These are phyloP conservation scores for Triticum turgidum DNA, from an alignment of 176 grass and related monocot genomes.

Conservation along the genomic window DNA sequence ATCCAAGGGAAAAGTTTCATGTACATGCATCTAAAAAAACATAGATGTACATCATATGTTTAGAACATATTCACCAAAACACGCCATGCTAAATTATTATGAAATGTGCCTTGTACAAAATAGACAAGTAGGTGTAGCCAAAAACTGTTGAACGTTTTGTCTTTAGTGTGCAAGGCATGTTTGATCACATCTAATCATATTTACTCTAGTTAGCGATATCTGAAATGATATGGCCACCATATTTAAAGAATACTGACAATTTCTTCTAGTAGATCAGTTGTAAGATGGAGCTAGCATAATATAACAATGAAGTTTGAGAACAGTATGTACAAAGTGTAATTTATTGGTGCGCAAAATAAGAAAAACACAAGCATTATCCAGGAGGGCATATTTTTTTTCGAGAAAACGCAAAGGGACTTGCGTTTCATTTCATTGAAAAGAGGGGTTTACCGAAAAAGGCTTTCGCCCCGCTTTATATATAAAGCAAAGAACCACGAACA, in stretches of 20 bases:
- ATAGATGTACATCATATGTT: not conserved
- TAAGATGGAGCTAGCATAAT: not conserved
- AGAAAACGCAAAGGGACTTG: too few species aligned
- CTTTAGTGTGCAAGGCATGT: not conserved
- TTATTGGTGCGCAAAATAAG: not conserved
- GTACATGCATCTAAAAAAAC: not conserved
- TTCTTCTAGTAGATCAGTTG: not conserved
- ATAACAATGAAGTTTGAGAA: not conserved
- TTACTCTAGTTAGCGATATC: not conserved
- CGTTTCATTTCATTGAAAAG: too few species aligned
- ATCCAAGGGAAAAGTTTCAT: not conserved
- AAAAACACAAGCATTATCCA: slow-evolving; percentile 11
- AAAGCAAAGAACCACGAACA: too few species aligned
- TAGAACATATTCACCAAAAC: not conserved
- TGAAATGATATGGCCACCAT: slow-evolving; percentile 1
- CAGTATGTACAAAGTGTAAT: not conserved
- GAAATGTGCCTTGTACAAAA: too few species aligned
- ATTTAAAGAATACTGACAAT: slow-evolving; percentile 13
- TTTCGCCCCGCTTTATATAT: too few species aligned
- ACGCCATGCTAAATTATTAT: too few species aligned
- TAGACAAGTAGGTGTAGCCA: not conserved
- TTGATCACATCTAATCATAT: not conserved
- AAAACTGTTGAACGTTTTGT: not conserved
- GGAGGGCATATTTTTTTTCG: not conserved
- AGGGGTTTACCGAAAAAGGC: too few species aligned